Evolutionary conservation across 1,284 basidiomycete species (phyloP).

Genomic region (Tilletiaria anomala): DNA sequence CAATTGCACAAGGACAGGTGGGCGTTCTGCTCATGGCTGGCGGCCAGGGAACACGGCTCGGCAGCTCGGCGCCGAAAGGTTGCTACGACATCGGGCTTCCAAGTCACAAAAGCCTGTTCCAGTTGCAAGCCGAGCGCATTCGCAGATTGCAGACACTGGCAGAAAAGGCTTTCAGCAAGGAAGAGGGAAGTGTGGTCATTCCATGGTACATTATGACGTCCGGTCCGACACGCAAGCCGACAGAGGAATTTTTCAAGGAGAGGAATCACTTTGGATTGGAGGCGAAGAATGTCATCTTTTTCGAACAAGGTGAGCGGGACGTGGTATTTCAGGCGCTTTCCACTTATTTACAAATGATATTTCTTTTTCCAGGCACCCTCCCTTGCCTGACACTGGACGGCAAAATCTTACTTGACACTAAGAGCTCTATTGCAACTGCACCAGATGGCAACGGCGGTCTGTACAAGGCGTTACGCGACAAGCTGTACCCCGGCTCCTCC

Average conservation of each 20-base stretch:
- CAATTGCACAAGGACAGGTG: constrained; percentile 66
- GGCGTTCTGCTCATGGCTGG: constrained; percentile 94
- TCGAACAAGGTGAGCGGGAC: constrained; percentile 68
- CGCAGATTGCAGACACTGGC: constrained; percentile 65
- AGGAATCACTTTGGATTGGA: constrained; percentile 73
- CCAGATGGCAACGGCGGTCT: constrained; percentile 97
- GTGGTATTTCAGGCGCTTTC: too few relatives aligned
- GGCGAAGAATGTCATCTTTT: constrained; percentile 70
- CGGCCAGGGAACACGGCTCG: constrained; percentile 88
- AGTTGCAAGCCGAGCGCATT: constrained; percentile 91
- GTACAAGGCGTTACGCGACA: constrained; percentile 76
- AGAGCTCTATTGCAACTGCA: constrained; percentile 68
- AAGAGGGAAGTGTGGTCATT: constrained; percentile 41
- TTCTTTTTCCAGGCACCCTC: constrained; percentile 56
- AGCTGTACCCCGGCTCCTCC: constrained; percentile 52
- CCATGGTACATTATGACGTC: constrained; percentile 99
- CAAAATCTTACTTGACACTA: constrained; percentile 73
- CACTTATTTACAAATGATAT: background rate
- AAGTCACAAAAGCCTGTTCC: constrained; percentile 83
- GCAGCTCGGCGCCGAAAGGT: constrained; percentile 83
- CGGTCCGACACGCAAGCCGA: constrained; percentile 77
- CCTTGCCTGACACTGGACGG: constrained; percentile 89
- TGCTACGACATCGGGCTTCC: constrained; percentile 94
- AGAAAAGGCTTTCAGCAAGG: constrained; percentile 2
- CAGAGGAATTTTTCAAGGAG: constrained; percentile 68